Evolutionary conservation across 228 moss, liverwort and hornwort species (phyloP), one percentile per base, ranked within the genome.

Genomic region (Sphagnum fallax): DNA sequence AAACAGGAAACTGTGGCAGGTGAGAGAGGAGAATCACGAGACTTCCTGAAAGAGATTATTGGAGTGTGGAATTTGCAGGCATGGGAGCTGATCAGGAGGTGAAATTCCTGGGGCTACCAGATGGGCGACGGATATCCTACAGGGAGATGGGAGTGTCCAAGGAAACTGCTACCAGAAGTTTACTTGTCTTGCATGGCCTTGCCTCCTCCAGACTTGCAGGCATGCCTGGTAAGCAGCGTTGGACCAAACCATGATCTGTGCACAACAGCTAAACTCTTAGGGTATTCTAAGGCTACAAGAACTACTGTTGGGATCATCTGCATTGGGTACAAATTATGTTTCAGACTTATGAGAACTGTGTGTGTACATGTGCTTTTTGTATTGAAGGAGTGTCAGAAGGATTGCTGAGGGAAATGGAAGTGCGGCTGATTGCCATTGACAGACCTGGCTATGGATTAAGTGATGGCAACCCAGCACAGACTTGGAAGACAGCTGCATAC

Each of bases 401-500:
- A 18, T 52, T 93, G 72, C 65, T 93, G 70, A 76, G 75, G 77
- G 85, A 87, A 55, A 87, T 87, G 80, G 85, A 81, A 51, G 85
- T 93, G 78, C 78, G 89, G 72, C 68, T 93, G 2, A 72, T 93
- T 61, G 72, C 87, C 9, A 80, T 93, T 65, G 93, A 93, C 78
- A 82, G 93, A 73, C 89, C 93, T 57, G 93, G 93, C 16, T 90
- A 90, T n/a, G 93, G 93, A 48, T 78, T 76, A 51, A 93, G 93
- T 62, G 83, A 87, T 62, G 78, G 64, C 60, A 79, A 93, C 53
- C 8, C 70, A 70, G 69, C 80, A n/a, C 85, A 87, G 66, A 89
- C 85, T 9, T 81, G 89, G 16, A 61, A 87, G 71, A 85, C 89
- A 18, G 72, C 76, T 14, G 83, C 81, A 49, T 52, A 76, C 8